phyloP scores from a whole-genome alignment of 306 rosid species.

The Vigna radiata region DNA sequence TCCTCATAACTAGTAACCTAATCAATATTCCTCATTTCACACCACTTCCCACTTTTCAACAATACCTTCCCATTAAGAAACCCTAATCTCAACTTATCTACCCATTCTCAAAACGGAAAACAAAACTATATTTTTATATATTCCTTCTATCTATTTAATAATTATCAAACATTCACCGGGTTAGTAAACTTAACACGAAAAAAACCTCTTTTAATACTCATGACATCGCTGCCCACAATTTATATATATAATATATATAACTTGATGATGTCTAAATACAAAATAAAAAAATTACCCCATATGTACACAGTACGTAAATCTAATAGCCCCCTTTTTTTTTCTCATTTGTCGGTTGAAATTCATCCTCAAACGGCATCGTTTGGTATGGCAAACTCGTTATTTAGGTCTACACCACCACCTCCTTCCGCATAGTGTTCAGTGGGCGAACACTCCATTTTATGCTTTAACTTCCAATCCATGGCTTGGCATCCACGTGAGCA shows the following conservation, averaged over 20 bases:
- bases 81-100: neutral
- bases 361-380: slow-evolving; percentile 33
- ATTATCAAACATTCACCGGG: neutral
- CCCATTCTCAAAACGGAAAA: neutral
- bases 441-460: slow-evolving; percentile 66
- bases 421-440: slow-evolving; percentile 38
- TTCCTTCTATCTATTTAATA: neutral
- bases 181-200: neutral
- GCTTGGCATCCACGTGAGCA: slow-evolving; percentile 95
- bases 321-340: neutral
- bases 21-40: slow-evolving; percentile 21
- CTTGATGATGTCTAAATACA: too few species aligned
- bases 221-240: neutral
- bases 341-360: neutral
- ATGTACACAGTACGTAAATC: slow-evolving; percentile 3
- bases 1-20: slow-evolving; percentile 33
- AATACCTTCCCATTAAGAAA: neutral
- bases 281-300: neutral
- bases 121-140: neutral
- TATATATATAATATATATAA: neutral
- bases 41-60: neutral
- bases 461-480: slow-evolving; percentile 82
- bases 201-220: neutral
- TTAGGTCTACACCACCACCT: slow-evolving; percentile 29
- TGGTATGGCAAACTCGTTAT: slow-evolving; percentile 11